Evolutionary conservation across 2,329 filamentous ascomycete genomes (phyloP), one percentile per base, ranked within the genome.

Genomic region (Epichloe elymi): DNA sequence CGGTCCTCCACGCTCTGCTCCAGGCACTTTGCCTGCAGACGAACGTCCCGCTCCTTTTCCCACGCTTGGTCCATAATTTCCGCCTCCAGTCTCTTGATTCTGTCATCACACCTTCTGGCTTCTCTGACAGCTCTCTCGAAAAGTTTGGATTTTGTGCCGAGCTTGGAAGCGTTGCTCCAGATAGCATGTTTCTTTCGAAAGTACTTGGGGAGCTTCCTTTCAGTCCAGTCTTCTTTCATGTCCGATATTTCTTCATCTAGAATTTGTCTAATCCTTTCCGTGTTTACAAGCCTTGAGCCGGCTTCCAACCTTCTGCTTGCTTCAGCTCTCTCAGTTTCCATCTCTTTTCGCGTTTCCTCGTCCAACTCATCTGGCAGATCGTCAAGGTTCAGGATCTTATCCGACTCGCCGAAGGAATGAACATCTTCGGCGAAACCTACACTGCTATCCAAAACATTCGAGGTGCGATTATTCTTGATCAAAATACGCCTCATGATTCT

Each of bases 1-100:
- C 77, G 75, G 50, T 85, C 75, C 37, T 78, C 74, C 1, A 95
- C 66, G 3, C 74, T 88, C 4, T 72, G 68, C 53, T 91, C 81
- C 50, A 95, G 68, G 37, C 68, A 74, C 11, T 68, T 65, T 46
- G 81, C 80, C 58, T 80, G 77, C 5, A 65, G 67, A 26, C 71
- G 67, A 14, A 93, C 61, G 14, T 81, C 72, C 1, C 65, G 58
- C 20, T 69, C 67, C 7, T 69, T 76, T 11, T 66, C 63, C 77
- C 82, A 88, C 33, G 70, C 61, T 15, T 74, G 67, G 1, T 62
- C 57, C 20, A 71, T 55, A 36, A 88, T 78, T 19, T 79, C 73
- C 1, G 70, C 58, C 10, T 72, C 72, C 15, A 81, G 64, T 45
- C 74, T 80, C n/a, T 63, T 61, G 33, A 91, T 70, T 10, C 83